Conservation (phyloP, 208 protist genomes). For the Trypanosomatidae sp. region DNA sequence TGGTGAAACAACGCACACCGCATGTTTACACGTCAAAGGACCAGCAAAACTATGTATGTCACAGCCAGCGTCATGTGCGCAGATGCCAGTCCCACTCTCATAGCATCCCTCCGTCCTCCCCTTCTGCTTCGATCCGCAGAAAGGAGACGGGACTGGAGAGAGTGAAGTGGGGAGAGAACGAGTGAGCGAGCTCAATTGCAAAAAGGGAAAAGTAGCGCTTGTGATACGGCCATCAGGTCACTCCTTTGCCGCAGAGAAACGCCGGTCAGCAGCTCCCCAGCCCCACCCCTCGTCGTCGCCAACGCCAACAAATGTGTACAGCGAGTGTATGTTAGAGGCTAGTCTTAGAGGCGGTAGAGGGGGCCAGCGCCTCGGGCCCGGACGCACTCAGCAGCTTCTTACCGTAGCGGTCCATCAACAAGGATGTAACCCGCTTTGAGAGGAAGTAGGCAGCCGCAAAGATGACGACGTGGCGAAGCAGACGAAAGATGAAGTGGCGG, state of each 20-base stretch:
- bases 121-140: neutral
- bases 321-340: neutral
- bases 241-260: neutral
- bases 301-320: neutral
- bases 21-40: neutral
- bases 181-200: neutral
- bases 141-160: neutral
- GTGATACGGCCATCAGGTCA: neutral
- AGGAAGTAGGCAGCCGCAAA: conserved; percentile 42
- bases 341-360: conserved; percentile 5
- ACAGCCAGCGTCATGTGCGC: neutral
- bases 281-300: neutral
- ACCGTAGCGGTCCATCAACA: conserved; percentile 15
- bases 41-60: neutral
- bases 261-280: neutral
- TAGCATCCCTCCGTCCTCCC: neutral
- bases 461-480: conserved; percentile 41
- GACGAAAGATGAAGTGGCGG: conserved; percentile 26
- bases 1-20: neutral
- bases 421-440: conserved; percentile 27
- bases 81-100: neutral
- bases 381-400: conserved; percentile 16
- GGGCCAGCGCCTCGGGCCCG: conserved; percentile 2
- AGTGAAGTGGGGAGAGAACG: neutral
- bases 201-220: neutral